Percentiles rank a stretch among this genome's conserved stretches.
Evolutionary conservation across 768 basidiomycete genomes (phyloP).

Genomic region (Rhizopogon roseolus): DNA sequence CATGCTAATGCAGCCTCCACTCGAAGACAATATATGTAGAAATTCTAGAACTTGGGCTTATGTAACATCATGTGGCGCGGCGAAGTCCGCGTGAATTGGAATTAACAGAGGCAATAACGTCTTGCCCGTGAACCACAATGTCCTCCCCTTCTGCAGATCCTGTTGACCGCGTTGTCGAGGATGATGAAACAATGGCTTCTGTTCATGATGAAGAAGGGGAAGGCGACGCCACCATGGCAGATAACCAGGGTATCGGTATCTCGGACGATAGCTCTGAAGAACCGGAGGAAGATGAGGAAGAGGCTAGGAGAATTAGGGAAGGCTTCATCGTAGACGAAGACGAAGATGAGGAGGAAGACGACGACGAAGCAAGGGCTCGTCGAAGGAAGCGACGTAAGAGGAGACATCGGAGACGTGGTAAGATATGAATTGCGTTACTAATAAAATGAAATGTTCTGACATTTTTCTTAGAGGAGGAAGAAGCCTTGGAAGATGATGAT

Average conservation of each 20-base stretch:
- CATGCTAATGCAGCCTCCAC: no score
- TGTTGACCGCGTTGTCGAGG: slow-evolving; percentile 27
- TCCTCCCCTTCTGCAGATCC: slow-evolving; percentile 44
- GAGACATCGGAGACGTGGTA: slow-evolving; percentile 53
- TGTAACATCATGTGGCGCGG: not conserved
- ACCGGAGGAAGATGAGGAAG: slow-evolving; percentile 88
- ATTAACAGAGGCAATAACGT: not conserved
- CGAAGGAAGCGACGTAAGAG: slow-evolving; percentile 65
- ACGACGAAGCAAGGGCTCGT: slow-evolving; percentile 48
- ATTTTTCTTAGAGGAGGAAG: slow-evolving; percentile 45
- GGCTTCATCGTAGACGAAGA: slow-evolving; percentile 94
- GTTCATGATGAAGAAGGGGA: slow-evolving; percentile 41
- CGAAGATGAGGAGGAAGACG: slow-evolving; percentile 69
- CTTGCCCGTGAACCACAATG: slow-evolving; percentile 39
- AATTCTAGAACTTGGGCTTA: not conserved
- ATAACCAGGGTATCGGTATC: slow-evolving; percentile 30
- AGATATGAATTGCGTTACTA: slow-evolving; percentile 14
- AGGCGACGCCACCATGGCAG: slow-evolving; percentile 48
- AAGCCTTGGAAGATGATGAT: slow-evolving; percentile 81
- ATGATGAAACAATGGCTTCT: slow-evolving; percentile 62
- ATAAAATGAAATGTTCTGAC: slow-evolving; percentile 7
- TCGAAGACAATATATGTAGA: no score
- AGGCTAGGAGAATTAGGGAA: slow-evolving; percentile 71
- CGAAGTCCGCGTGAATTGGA: slow-evolving; percentile 1
- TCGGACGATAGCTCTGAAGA: slow-evolving; percentile 88